Evolutionary conservation across 768 basidiomycete genomes (phyloP).

Genomic region (Xanthoconium stramineum): DNA sequence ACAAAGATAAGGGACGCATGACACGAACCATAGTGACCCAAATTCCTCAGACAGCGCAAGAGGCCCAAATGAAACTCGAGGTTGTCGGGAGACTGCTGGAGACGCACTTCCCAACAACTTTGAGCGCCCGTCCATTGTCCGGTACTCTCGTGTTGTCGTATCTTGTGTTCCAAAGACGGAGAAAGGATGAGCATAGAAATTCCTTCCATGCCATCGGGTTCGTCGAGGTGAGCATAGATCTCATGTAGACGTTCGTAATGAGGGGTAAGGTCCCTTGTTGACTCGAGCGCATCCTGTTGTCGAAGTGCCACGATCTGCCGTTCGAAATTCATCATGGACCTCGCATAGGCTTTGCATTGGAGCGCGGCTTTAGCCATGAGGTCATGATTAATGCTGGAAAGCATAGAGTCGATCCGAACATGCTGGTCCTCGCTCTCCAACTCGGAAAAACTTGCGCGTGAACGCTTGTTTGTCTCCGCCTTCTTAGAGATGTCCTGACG

Average conservation of each 20-base stretch:
- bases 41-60: slow-evolving; percentile 83
- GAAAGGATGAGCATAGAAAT: slow-evolving; percentile 84
- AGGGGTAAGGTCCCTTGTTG: slow-evolving; percentile 41
- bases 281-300: slow-evolving; percentile 36
- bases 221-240: slow-evolving; percentile 93
- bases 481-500: slow-evolving; percentile 63
- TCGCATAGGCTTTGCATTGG: slow-evolving; percentile 90
- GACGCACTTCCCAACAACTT: slow-evolving; percentile 96
- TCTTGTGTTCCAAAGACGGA: slow-evolving; percentile 92
- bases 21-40: slow-evolving; percentile 91
- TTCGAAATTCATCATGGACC: slow-evolving; percentile 94
- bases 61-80: slow-evolving; percentile 87
- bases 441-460: slow-evolving; percentile 36
- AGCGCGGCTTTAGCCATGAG: slow-evolving; percentile 93
- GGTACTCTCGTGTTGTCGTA: slow-evolving; percentile 95
- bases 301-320: slow-evolving; percentile 63
- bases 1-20: neutral
- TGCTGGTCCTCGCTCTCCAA: slow-evolving; percentile 57
- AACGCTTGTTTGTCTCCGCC: slow-evolving; percentile 46
- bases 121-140: slow-evolving; percentile 98
- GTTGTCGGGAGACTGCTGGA: slow-evolving; percentile 89
- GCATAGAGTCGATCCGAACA: slow-evolving; percentile 69
- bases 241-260: slow-evolving; percentile 90
- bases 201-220: slow-evolving; percentile 99
- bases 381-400: slow-evolving; percentile 80